A percentile compares a stretch with the other conserved stretches of the same genome.
Evolutionary conservation across 1,139 yeast genomes (phyloP).

Genomic region (Sugiyamaella pinicola): DNA sequence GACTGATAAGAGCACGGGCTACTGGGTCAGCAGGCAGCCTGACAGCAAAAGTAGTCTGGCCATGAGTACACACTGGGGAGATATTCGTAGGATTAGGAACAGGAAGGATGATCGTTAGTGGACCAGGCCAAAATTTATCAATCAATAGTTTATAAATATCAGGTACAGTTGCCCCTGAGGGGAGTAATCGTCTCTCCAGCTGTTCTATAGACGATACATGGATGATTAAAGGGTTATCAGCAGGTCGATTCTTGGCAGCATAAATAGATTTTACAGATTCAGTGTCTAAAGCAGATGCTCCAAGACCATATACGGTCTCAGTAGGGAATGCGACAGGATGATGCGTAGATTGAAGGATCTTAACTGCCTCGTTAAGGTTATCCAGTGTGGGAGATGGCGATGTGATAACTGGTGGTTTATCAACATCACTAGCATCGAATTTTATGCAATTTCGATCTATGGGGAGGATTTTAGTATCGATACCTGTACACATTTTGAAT

Average conservation of each 20-base stretch:
- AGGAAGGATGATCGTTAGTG: conserved; percentile 83
- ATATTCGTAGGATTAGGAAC: conserved; percentile 53
- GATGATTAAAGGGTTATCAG: conserved; percentile 90
- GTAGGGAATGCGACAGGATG: conserved; percentile 91
- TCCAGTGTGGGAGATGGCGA: conserved; percentile 47
- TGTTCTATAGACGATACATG: conserved; percentile 82
- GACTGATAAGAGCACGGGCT: conserved; percentile 84
- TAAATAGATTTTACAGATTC: conserved; percentile 76
- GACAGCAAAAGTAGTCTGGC: conserved; percentile 87
- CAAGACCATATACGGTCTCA: conserved; percentile 95
- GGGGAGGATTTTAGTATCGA: conserved; percentile 50
- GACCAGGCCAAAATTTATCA: conserved; percentile 90
- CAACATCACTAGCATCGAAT: conserved; percentile 40
- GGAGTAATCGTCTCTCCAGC: conserved; percentile 57
- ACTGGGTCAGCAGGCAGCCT: conserved; percentile 84
- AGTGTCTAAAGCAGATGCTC: conserved; percentile 80
- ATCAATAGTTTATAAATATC: conserved; percentile 62
- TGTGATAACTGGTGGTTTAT: conserved; percentile 17
- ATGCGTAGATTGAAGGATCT: conserved; percentile 51
- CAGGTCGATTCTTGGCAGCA: conserved; percentile 86
- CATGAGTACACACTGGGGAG: conserved; percentile 78
- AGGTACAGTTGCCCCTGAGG: conserved; percentile 68
- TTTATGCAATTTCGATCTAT: conserved; percentile 50
- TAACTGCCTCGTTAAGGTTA: conserved; percentile 61
- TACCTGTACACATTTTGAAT: no score